phyloP scores from a whole-genome alignment of 495 filamentous ascomycete genomes.

The Haplographium delicatum region DNA sequence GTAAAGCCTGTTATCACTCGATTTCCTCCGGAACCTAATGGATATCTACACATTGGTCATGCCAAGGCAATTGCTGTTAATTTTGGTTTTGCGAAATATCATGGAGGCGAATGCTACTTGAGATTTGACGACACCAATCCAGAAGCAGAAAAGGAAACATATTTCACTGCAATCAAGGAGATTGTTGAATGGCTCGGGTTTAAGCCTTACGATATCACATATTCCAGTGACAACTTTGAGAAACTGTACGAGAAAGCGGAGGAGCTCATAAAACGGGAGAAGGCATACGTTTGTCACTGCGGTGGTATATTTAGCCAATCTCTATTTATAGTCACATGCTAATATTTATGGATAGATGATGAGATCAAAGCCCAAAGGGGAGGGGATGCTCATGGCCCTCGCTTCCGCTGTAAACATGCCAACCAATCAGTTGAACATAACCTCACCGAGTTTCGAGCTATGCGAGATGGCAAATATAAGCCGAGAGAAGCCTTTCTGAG shows the following conservation, averaged over 20 bases:
- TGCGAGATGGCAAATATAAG: constrained; percentile 88
- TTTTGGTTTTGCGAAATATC: constrained; percentile 87
- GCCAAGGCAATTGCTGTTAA: constrained; percentile 96
- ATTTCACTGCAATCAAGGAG: constrained; percentile 71
- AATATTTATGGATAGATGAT: constrained; percentile 36
- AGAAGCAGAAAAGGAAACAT: constrained; percentile 73
- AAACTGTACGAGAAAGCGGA: constrained; percentile 83
- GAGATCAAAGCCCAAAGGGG: constrained; percentile 85
- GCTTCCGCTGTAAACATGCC: constrained; percentile 76
- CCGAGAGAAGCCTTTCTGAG: constrained; percentile 82
- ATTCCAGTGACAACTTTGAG: constrained; percentile 74
- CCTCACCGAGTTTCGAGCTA: constrained; percentile 75
- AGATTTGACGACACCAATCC: constrained; percentile 73
- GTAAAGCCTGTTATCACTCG: constrained; percentile 63
- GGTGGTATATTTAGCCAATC: constrained; percentile 12
- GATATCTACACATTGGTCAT: constrained; percentile 84
- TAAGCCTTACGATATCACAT: constrained; percentile 70
- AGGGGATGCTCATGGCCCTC: constrained; percentile 48
- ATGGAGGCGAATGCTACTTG: constrained; percentile 62
- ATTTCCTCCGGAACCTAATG: constrained; percentile 90
- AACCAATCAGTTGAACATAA: constrained; percentile 70
- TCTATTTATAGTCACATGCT: not conserved
- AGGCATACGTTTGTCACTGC: constrained; percentile 66
- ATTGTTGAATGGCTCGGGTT: constrained; percentile 82
- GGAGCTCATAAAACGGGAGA: constrained; percentile 65